Percentiles rank a stretch among this genome's conserved stretches.
Conservation (phyloP, 2,329 filamentous ascomycete genomes). For the Trichophyton verrucosum region DNA sequence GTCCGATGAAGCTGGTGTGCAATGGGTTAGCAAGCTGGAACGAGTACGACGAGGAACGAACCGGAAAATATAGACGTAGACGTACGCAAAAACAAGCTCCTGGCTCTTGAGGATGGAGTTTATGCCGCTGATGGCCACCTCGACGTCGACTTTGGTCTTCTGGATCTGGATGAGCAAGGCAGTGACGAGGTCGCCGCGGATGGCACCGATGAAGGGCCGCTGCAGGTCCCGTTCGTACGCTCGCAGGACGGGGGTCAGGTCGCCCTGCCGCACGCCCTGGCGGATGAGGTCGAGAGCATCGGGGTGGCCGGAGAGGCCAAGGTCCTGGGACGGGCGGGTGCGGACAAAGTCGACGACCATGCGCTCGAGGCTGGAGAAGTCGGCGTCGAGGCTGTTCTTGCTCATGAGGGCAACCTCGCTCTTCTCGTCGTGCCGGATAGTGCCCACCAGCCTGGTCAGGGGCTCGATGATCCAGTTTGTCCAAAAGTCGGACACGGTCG, state of each 20-base stretch:
- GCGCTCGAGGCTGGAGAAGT: conserved; percentile 80
- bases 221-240: conserved; percentile 85
- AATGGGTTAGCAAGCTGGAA: conserved; percentile 6
- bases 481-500: conserved; percentile 80
- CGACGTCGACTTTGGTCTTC: conserved; percentile 97
- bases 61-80: neutral
- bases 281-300: conserved; percentile 62
- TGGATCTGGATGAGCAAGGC: conserved; percentile 92
- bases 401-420: conserved; percentile 97
- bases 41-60: neutral
- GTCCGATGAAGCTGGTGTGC: conserved; percentile 60
- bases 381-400: conserved; percentile 76
- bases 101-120: conserved; percentile 91
- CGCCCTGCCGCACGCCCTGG: conserved; percentile 73
- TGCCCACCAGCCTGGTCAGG: conserved; percentile 67
- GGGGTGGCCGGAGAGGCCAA: conserved; percentile 47
- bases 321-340: conserved; percentile 49
- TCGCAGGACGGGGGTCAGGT: conserved; percentile 78
- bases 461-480: conserved; percentile 92
- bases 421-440: conserved; percentile 81
- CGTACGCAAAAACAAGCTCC: conserved; percentile 74
- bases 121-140: conserved; percentile 90
- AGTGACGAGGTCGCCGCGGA: conserved; percentile 76
- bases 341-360: conserved; percentile 97
- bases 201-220: conserved; percentile 65